Percentiles rank a stretch among this genome's conserved stretches.
Conservation (phyloP, 371 early-diverging fungal species). For the Rhizopus arrhizus region DNA sequence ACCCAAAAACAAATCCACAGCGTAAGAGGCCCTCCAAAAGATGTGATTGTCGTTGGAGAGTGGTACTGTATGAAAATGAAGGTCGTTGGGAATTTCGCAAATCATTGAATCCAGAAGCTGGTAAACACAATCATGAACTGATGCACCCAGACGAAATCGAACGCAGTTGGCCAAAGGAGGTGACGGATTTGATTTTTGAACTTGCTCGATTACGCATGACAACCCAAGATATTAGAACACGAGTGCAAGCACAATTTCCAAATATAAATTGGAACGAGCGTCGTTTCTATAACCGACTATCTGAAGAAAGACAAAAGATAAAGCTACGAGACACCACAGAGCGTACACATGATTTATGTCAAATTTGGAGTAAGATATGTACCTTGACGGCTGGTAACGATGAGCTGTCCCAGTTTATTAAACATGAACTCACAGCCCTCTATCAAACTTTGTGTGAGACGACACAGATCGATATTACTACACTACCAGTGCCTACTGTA, state of each 20-base stretch:
- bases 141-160: conserved; percentile 62
- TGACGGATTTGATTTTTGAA: conserved; percentile 56
- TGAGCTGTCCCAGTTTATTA: conserved; percentile 39
- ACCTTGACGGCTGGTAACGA: conserved; percentile 46
- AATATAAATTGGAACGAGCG: conserved; percentile 66
- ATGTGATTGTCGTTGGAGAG: conserved; percentile 64
- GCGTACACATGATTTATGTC: conserved; percentile 43
- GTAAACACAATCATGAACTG: conserved; percentile 61
- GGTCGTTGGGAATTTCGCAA: conserved; percentile 62
- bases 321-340: conserved; percentile 50
- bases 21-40: conserved; percentile 55
- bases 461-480: conserved; percentile 34
- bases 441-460: conserved; percentile 46
- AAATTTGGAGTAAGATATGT: conserved; percentile 42
- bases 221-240: conserved; percentile 57
- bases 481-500: conserved; percentile 17
- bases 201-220: conserved; percentile 52
- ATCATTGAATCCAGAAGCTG: conserved; percentile 61
- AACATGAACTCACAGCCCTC: conserved; percentile 31
- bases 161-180: conserved; percentile 59
- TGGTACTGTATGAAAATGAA: conserved; percentile 56
- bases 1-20: conserved; percentile 46
- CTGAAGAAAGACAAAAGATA: conserved; percentile 64
- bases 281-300: conserved; percentile 63
- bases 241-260: conserved; percentile 57